phyloP scores from a whole-genome alignment of 2,329 filamentous ascomycete species.

The Tolypocladium inflatum region DNA sequence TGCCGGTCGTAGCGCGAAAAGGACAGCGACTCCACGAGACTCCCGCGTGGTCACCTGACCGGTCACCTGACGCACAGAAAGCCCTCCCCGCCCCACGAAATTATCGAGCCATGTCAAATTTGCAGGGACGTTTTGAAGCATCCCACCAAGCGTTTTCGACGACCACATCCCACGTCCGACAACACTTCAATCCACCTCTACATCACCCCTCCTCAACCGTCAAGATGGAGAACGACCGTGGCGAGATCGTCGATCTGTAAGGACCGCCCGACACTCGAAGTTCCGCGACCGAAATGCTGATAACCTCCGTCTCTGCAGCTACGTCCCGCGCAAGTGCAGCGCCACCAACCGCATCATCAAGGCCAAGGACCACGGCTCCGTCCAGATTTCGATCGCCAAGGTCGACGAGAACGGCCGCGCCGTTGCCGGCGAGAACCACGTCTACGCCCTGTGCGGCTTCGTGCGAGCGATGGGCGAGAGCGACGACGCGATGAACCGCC shows the following conservation, averaged over 20 bases:
- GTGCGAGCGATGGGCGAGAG: slow-evolving; percentile 96
- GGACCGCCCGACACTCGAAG: slow-evolving; percentile 22
- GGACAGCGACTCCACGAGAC: slow-evolving; percentile 11
- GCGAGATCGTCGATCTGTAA: slow-evolving; percentile 99
- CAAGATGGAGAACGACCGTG: slow-evolving; percentile 99
- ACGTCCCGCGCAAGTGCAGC: slow-evolving; percentile 98
- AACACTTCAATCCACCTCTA: slow-evolving; percentile 17
- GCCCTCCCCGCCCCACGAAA: slow-evolving; percentile 29
- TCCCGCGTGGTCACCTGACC: slow-evolving; percentile 24
- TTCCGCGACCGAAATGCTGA: slow-evolving; percentile 16
- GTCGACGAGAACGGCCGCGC: slow-evolving; percentile 98
- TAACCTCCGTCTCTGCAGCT: slow-evolving; percentile 41
- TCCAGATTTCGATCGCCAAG: slow-evolving; percentile 95
- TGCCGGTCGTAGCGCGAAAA: background rate
- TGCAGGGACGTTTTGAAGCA: slow-evolving; percentile 15
- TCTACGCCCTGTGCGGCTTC: slow-evolving; percentile 96
- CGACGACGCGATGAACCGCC: slow-evolving; percentile 92
- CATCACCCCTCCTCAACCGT: slow-evolving; percentile 19
- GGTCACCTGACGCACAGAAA: slow-evolving; percentile 23
- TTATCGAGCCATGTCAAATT: slow-evolving; percentile 24
- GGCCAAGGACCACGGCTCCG: slow-evolving; percentile 98
- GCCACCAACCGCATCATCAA: slow-evolving; percentile 99
- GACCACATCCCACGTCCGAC: slow-evolving; percentile 19
- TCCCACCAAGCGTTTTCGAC: slow-evolving; percentile 20
- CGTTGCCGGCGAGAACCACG: slow-evolving; percentile 88